These are phyloP conservation scores for Spathaspora passalidarum DNA, from an alignment of 805 yeast species.

Conservation along the genomic window DNA sequence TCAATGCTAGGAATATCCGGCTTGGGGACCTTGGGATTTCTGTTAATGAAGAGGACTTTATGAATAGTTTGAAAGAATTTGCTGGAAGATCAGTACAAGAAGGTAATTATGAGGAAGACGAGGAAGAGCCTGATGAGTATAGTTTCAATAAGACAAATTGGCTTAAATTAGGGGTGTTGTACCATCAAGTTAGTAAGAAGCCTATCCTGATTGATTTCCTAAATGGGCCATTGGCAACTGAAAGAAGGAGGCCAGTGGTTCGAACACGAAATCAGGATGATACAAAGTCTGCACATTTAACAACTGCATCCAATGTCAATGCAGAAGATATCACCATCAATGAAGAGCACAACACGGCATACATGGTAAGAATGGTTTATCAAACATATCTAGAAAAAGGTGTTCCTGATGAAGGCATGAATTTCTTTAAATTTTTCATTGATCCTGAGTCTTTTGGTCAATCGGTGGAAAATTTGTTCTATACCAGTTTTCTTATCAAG, in stretches of 20 bases:
- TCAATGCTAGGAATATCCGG: constrained; percentile 59
- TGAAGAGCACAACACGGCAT: constrained; percentile 61
- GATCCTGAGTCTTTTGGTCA: constrained; percentile 77
- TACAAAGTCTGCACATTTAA: constrained; percentile 36
- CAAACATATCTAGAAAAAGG: constrained; percentile 27
- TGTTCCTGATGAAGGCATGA: constrained; percentile 35
- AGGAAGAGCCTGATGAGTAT: constrained; percentile 12
- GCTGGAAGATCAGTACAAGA: constrained; percentile 15
- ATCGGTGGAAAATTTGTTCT: constrained; percentile 81
- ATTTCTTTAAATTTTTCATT: constrained; percentile 63
- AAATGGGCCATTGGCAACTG: constrained; percentile 67
- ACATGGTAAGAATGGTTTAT: constrained; percentile 57
- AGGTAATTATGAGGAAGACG: constrained; percentile 17
- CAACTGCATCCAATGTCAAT: constrained; percentile 55
- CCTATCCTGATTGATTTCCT: constrained; percentile 58
- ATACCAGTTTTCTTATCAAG: constrained; percentile 72
- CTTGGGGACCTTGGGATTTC: constrained; percentile 55
- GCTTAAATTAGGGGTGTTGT: constrained; percentile 55
- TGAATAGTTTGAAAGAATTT: constrained; percentile 33
- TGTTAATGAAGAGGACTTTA: constrained; percentile 47
- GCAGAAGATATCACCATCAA: constrained; percentile 49
- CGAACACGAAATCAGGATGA: constrained; percentile 39
- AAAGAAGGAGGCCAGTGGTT: constrained; percentile 42
- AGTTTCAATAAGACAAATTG: constrained; percentile 53
- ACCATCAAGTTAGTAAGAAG: constrained; percentile 42